These are phyloP conservation scores for Fraxinus xanthoxyloides DNA, from an alignment of 305 asterid genomes.

Conservation along the genomic window DNA sequence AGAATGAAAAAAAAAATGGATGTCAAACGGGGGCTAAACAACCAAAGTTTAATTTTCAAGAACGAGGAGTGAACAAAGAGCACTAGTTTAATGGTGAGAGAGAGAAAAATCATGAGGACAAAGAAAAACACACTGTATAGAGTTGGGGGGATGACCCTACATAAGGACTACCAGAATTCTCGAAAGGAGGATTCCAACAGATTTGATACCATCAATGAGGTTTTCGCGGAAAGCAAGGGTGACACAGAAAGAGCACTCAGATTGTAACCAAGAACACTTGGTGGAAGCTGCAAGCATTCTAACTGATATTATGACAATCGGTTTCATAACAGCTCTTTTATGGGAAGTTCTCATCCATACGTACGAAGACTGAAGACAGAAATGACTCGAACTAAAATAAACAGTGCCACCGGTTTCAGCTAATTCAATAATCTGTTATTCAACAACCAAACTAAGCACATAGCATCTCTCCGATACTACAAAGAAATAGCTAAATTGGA, in stretches of 20 bases:
- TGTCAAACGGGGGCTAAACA: too few relatives aligned
- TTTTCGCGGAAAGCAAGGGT: not conserved
- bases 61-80: not conserved
- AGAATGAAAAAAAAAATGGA: too few relatives aligned
- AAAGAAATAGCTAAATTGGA: not conserved
- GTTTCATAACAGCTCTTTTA: not conserved
- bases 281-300: not conserved
- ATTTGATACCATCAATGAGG: not conserved
- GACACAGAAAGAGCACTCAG: not conserved
- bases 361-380: not conserved
- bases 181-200: not conserved
- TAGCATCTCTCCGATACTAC: not conserved
- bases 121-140: not conserved
- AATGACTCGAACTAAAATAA: not conserved
- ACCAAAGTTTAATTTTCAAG: not conserved
- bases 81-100: not conserved
- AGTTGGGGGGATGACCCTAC: not conserved
- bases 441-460: not conserved
- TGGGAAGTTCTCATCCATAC: not conserved
- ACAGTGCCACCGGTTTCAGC: not conserved
- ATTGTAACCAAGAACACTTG: not conserved
- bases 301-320: not conserved
- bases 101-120: not conserved
- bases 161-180: not conserved
- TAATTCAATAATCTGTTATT: not conserved